phyloP scores from a whole-genome alignment of 768 basidiomycete genomes.

The Terana coerulea region DNA sequence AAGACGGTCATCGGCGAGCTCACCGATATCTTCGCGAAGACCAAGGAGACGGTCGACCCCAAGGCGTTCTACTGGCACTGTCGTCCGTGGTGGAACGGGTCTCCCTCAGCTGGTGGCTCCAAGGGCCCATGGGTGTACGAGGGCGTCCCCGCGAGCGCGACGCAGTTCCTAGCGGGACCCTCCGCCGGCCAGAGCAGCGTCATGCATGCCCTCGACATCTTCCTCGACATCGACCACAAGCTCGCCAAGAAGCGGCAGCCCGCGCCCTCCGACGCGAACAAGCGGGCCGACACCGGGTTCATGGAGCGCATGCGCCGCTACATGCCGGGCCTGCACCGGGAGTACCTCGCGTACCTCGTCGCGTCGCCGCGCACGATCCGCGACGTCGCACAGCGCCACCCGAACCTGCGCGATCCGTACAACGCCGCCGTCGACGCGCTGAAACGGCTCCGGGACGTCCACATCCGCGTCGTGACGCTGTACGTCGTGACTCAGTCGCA shows the following conservation, averaged over 20 bases:
- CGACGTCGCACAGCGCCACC: conserved; percentile 52
- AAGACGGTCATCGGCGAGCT: conserved; percentile 70
- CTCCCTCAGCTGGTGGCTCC: conserved; percentile 52
- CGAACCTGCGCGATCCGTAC: conserved; percentile 68
- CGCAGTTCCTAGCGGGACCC: conserved; percentile 77
- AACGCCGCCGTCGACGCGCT: conserved; percentile 74
- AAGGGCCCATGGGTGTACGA: conserved; percentile 72
- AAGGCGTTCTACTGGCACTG: conserved; percentile 85
- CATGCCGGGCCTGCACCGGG: conserved; percentile 91
- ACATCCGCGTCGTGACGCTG: conserved; percentile 85
- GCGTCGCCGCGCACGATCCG: conserved; percentile 58
- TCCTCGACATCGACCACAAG: conserved; percentile 86
- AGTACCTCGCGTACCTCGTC: conserved; percentile 72
- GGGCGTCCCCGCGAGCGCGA: conserved; percentile 49
- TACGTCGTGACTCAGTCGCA: conserved; percentile 87
- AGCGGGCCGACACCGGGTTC: conserved; percentile 68
- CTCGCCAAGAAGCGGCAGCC: conserved; percentile 69
- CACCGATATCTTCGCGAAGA: conserved; percentile 60
- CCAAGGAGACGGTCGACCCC: conserved; percentile 75
- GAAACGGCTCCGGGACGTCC: conserved; percentile 79
- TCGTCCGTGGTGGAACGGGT: conserved; percentile 92
- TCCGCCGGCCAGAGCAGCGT: conserved; percentile 93
- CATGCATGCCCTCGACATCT: conserved; percentile 83
- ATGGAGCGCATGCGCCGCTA: conserved; percentile 93
- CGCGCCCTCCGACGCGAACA: conserved; percentile 60